Evolutionary conservation across 2,329 filamentous ascomycete genomes (phyloP), one percentile per base, ranked within the genome.

Genomic region (Fusarium penzigii): DNA sequence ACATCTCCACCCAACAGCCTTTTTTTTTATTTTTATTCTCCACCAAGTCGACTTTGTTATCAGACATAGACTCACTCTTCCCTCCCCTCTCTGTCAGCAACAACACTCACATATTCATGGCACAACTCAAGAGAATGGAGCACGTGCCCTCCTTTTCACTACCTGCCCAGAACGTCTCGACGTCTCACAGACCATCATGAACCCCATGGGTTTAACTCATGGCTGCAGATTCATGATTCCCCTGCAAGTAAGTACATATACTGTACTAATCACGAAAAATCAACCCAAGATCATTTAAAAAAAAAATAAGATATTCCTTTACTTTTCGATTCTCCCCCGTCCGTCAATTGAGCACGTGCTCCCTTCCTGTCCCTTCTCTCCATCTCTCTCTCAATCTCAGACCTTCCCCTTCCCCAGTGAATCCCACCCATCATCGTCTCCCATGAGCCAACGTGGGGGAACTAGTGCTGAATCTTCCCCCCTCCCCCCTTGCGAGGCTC

Each of bases 351-450:
- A 62, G 62, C 62, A 64, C 62, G 62, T 64, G 62, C 58, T 49
- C 44, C 45, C 43, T 41, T 60, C 41, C 4, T 51, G 29, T 49
- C 43, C 46, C 29, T 29, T 44, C 56, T 51, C 49, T 51, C 53
- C 45, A 34, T 41, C 29, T 46, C 47, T 41, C 43, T 42, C 49
- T 44, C 52, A 51, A 55, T 46, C 53, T 52, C 49, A 49, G 48
- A 49, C 47, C 52, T 14, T 36, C 32, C 10, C 32, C 9, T 14
- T 11, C 32, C 42, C 42, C 42, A 46, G 41, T 39, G 50, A 65
- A 59, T 56, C 46, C 63, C 61, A 63, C 63, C 63, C 63, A 65
- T 65, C 63, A 65, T 51, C 54, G 50, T 54, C 59, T 40, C 46
- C 53, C 40, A 34, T 60, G 58, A 52, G 58, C 56, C 63, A 65